Base-by-base conservation (phyloP, 148 eudicot genomes). In the Rhododendron vialii region DNA sequence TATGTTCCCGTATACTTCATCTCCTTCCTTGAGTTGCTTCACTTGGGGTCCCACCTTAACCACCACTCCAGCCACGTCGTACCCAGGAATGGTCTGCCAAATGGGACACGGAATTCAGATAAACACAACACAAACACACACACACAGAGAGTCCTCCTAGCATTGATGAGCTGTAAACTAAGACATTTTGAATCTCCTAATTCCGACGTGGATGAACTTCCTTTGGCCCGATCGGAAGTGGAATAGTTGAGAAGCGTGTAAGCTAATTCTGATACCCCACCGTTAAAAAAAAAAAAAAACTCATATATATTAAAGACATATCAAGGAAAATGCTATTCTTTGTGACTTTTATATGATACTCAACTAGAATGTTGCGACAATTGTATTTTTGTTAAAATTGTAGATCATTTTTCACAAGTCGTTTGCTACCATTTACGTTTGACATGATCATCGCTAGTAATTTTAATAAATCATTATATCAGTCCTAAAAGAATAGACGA, bases 1-100 rank as follows among this genome's bases (percentile, higher is more conserved):
- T 77, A 96, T 91, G 89, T 96, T 92, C 47, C 97, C 99, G 47
- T 96, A 96, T 0, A 96, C 98, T 89, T 95, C 98, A 61, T 95
- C 99, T 63, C 99, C 98, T 86, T 91, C 95, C 78, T 94, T 95
- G 4, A 95, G 67, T 13, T 88, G 89, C 88, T 88, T 96, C 59
- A 94, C 99, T 78, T 91, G 84, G 86, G 93, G 89, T 4, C 99
- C 99, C 61, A 96, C 94, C 83, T 95, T 95, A 26, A 95, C 98
- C 71, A 95, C 96, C 82, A 96, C 90, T 2, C 99, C 99, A 2
- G 99, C 93, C 14, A 96, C 98, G 85, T 96, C 99, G 35, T 92
- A 94, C 22, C 99, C 99, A 57, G 98, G 98, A 78, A 96, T 92
- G 55, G 93, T 93, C 99, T 95, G 91, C 87, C 87, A 69, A 84